Base-by-base conservation (phyloP, 306 rosid species). In the Nissolia schottii region DNA sequence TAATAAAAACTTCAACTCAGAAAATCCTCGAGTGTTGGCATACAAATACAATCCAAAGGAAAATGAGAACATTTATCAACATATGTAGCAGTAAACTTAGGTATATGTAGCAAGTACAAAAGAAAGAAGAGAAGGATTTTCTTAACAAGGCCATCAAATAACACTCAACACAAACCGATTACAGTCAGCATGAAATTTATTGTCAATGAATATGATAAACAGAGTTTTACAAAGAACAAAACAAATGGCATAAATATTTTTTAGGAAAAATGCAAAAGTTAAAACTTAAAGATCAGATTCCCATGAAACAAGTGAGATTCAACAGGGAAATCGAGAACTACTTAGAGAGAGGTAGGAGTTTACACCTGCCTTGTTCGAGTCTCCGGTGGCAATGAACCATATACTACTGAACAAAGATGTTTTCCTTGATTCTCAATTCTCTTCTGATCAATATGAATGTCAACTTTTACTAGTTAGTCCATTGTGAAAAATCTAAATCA, bases 291-390 rank as follows among this genome's bases (percentile, higher is more conserved):
- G 19, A 71, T 48, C 55, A 38, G 6, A 66, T 49, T 58, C 43
- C 50, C 71, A 40, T 38, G 43, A 57, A 79, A 23, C 71, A 58
- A 57, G 46, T 57, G 28, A 38, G 35, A 59, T 48, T 38, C 62
- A 56, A 58, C 59, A 75, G 61, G 55, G 48, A 28, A 61, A 70
- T 7, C 53, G 20, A 75, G 49, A 73, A 56, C 49, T 68, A 53
- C 48, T 63, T 34, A 45, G 67, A 70, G 38, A 53, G 10, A 63
- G 59, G 64, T 51, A 70, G 75, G 68, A 87, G 70, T 64, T 57
- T 77, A 64, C 72, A 94, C 99, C 95, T 94, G 97, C 75, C 95
- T 85, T 14, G 99, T 94, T 80, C 99, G 95, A 78, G 99, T 94
- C 80, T 89, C 95, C 18, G 99, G 97, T 29, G 99, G 99, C 53